Evolutionary conservation across 306 rosid genomes (phyloP).

Genomic region (Cicer yamashitae): DNA sequence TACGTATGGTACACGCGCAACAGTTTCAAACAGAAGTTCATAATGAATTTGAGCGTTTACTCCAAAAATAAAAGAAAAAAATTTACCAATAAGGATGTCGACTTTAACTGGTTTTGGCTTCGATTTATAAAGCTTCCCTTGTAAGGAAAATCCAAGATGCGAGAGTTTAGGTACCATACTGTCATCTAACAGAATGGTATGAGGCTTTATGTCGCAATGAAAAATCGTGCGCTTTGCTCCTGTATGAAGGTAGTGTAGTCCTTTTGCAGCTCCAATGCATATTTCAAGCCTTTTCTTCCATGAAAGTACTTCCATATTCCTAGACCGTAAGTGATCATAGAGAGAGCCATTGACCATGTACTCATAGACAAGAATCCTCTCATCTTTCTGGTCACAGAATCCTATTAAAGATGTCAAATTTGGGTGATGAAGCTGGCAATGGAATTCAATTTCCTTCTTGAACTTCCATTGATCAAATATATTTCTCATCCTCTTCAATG

Average conservation of each 20-base stretch:
- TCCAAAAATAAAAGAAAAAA: not conserved
- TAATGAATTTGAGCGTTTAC: not conserved
- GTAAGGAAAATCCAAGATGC: not conserved
- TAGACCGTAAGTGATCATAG: no score
- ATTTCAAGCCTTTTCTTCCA: constrained; percentile 46
- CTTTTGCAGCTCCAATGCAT: constrained; percentile 46
- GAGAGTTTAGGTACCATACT: constrained; percentile 31
- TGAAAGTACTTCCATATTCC: not conserved
- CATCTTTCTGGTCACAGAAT: constrained; percentile 5
- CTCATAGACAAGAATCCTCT: no score
- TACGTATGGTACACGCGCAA: no score
- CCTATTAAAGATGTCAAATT: constrained; percentile 39
- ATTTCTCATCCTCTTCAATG: not conserved
- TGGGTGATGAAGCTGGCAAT: constrained; percentile 42
- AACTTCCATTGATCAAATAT: not conserved
- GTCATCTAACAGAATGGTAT: constrained; percentile 25
- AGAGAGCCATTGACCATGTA: no score
- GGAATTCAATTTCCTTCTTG: constrained; percentile 31
- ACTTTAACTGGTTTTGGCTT: constrained; percentile 9
- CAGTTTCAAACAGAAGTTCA: no score
- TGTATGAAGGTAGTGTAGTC: constrained; percentile 46
- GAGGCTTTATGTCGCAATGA: not conserved
- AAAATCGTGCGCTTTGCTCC: constrained; percentile 42
- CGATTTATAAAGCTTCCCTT: not conserved
- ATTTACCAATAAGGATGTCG: not conserved